Evolutionary conservation across 106 monocot genomes (phyloP), one percentile per base, ranked within the genome.

Genomic region (Xerophyta viscosa): DNA sequence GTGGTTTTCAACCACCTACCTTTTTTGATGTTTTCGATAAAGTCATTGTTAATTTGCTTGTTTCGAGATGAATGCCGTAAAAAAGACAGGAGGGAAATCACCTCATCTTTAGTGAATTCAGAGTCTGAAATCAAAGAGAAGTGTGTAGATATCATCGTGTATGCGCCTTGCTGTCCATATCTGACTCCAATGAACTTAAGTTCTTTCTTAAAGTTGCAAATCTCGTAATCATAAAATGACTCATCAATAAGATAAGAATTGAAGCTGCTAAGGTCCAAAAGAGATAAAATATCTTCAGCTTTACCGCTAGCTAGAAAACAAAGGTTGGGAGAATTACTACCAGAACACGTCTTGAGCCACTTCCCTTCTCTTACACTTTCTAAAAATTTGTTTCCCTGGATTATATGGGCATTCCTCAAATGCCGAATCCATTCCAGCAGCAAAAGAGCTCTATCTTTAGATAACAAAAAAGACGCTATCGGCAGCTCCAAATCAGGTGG

Each of bases 401-500:
- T 8, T 3, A 44, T 14, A 11, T 14, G 20, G 8, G 6, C 42
- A 28, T 15, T 12, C 25, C n/a, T 58, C 25, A 41, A 23, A 17
- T 44, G 19, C 4, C 43, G 20, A 25, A 58, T 58, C 58, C 58
- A 58, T 3, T 58, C 42, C 11, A 43, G 42, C 15, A 58, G 24
- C 24, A 58, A 18, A 23, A 58, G 15, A 0, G 58, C 42, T 5
- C 41, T 41, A 14, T 41, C 43, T 8, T 44, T 8, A 2, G 58
- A 41, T 27, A 58, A 21, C 20, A n/a, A 27, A 17, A 41, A 3
- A 15, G 17, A 44, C 6, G 17, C 43, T 17, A 44, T 14, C 15
- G 43, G 43, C 43, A 44, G n/a, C 15, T 17, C 43, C 26, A 20
- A 13, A 20, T 60, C 12, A 2, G 44, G 48, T 23, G 48, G 48